Conservation (phyloP, 768 basidiomycete species). For the Baorangia bicolor region DNA sequence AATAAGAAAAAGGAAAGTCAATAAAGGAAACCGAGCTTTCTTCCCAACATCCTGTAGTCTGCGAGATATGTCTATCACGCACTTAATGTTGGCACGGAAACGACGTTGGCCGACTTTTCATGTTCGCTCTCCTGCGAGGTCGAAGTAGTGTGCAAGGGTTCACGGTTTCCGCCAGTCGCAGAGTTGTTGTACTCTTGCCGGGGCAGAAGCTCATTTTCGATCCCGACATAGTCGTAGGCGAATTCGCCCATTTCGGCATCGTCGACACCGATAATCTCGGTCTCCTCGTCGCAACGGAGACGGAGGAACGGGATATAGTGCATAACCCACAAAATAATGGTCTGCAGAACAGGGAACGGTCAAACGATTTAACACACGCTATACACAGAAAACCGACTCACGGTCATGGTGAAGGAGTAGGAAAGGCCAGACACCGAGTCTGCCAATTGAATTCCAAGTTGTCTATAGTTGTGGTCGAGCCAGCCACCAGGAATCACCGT, state of each 20-base stretch:
- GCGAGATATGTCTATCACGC: neutral
- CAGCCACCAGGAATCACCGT: constrained; percentile 75
- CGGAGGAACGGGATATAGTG: constrained; percentile 80
- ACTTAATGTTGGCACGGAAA: neutral
- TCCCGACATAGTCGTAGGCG: constrained; percentile 82
- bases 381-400: constrained; percentile 35
- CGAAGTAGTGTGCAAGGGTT: constrained; percentile 32
- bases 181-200: constrained; percentile 31
- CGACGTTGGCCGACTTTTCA: constrained; percentile 19
- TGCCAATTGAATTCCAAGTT: constrained; percentile 85
- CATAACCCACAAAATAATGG: constrained; percentile 84
- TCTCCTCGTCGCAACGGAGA: constrained; percentile 63
- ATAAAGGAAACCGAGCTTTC: neutral
- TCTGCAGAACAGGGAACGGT: constrained; percentile 37
- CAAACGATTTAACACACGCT: neutral
- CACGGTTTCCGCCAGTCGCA: constrained; percentile 33
- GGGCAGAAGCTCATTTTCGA: constrained; percentile 51
- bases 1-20: neutral
- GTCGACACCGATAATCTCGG: constrained; percentile 84
- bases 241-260: constrained; percentile 90
- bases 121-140: constrained; percentile 29
- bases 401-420: constrained; percentile 78
- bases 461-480: constrained; percentile 78
- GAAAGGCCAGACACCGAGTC: constrained; percentile 63
- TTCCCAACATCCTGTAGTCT: neutral